These are phyloP conservation scores for Tanacetum coccineum DNA, from an alignment of 129 eudicot species.

Conservation along the genomic window DNA sequence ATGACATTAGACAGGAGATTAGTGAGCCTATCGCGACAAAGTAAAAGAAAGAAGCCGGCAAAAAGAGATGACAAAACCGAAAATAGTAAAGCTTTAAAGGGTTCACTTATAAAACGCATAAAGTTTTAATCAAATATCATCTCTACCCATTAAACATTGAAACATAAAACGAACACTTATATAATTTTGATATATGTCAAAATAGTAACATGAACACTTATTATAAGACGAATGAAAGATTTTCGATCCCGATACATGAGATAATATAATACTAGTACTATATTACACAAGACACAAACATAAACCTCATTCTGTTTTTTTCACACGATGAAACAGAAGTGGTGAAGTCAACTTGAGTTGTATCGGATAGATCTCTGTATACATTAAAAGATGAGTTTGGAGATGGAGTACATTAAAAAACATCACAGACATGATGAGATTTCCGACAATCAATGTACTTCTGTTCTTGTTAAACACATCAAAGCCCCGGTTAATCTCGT, in stretches of 20 bases:
- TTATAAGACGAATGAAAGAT: no score
- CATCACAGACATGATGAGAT: constrained; percentile 65
- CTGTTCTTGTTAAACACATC: constrained; percentile 75
- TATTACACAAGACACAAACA: constrained; percentile 13
- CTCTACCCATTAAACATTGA: no score
- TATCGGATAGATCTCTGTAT: constrained; percentile 14
- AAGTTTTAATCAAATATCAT: no score
- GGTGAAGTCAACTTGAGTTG: background rate
- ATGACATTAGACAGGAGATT: no score
- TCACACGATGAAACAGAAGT: constrained; percentile 20
- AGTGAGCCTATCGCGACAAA: no score
- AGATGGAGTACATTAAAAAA: constrained; percentile 44
- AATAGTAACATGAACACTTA: no score
- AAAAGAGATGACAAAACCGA: constrained; percentile 23
- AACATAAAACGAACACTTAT: no score
- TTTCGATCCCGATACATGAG: background rate
- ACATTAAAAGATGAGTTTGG: constrained; percentile 12
- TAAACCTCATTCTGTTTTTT: constrained; percentile 1
- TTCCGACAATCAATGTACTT: constrained; percentile 72
- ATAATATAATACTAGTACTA: constrained; percentile 26
- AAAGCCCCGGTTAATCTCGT: constrained; percentile 82
- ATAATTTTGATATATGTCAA: no score
- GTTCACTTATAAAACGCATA: no score
- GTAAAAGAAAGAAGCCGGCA: constrained; percentile 17
- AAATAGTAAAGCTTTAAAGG: constrained; percentile 13